phyloP scores from a whole-genome alignment of 495 filamentous ascomycete species.

The Trichodelitschia bisporula region DNA sequence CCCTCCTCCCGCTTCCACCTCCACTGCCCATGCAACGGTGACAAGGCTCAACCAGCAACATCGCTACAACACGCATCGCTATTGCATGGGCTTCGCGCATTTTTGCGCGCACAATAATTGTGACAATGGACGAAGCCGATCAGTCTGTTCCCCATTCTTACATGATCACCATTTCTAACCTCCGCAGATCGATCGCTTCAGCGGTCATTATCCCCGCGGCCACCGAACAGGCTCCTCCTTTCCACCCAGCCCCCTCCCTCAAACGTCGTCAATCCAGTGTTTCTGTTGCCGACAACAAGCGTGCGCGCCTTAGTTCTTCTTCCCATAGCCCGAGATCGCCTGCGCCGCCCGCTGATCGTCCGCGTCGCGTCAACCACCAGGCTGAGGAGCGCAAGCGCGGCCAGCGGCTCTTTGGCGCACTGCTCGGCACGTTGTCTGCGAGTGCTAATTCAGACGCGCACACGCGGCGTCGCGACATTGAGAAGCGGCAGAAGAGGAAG shows the following conservation, averaged over 20 bases:
- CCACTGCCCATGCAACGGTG: no score
- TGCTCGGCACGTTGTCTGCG: slow-evolving; percentile 74
- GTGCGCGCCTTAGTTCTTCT: slow-evolving; percentile 5
- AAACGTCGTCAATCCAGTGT: slow-evolving; percentile 35
- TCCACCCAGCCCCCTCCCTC: slow-evolving; percentile 11
- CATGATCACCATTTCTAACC: no score
- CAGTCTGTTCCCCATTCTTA: no score
- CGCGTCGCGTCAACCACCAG: slow-evolving; percentile 22
- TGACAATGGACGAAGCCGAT: no score
- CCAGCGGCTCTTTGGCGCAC: slow-evolving; percentile 68
- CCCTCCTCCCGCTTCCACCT: no score
- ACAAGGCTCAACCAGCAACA: no score
- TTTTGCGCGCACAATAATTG: no score
- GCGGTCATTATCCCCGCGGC: slow-evolving; percentile 36
- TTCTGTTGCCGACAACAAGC: slow-evolving; percentile 4
- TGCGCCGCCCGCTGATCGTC: not conserved
- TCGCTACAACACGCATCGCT: no score
- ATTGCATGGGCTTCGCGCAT: no score
- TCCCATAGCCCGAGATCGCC: no score
- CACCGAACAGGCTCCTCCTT: slow-evolving; percentile 12
- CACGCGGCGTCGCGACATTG: slow-evolving; percentile 65
- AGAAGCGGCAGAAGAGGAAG: slow-evolving; percentile 71
- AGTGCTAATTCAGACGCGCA: slow-evolving; percentile 39
- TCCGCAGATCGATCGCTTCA: no score
- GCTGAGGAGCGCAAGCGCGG: slow-evolving; percentile 70